Conservation (phyloP, 148 eudicot genomes). For the Mesembryanthemum crystallinum region DNA sequence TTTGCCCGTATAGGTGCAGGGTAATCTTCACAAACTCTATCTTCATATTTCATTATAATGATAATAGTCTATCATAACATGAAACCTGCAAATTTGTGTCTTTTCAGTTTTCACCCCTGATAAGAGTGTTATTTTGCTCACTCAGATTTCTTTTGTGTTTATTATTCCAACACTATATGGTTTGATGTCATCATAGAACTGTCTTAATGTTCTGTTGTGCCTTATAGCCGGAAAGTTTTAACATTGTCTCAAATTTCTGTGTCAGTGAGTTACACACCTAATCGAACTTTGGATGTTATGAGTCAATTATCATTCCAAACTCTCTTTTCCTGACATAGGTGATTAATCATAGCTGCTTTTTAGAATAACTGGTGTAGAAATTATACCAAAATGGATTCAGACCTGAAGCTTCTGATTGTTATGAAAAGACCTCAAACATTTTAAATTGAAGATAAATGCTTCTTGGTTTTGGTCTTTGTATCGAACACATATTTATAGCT, state of each 20-base stretch:
- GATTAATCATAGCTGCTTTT: background rate
- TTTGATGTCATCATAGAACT: too few relatives aligned
- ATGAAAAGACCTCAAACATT: background rate
- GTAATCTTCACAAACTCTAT: constrained; percentile 38
- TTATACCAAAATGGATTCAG: background rate
- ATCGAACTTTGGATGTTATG: background rate
- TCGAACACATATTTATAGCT: background rate
- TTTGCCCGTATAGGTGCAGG: constrained; percentile 96
- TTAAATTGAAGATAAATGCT: background rate
- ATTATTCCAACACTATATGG: background rate
- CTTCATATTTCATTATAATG: background rate
- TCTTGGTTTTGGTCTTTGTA: background rate
- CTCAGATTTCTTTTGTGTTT: background rate
- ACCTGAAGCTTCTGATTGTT: background rate
- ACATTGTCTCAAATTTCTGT: background rate
- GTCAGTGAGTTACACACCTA: background rate
- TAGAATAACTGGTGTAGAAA: background rate
- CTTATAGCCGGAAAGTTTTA: background rate
- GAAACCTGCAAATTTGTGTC: background rate
- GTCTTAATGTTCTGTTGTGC: background rate
- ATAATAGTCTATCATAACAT: background rate
- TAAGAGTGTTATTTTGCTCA: background rate
- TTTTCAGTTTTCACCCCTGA: too few relatives aligned
- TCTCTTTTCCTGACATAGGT: background rate
- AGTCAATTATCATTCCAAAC: background rate